phyloP scores from a whole-genome alignment of 106 monocot species.

The Platanthera zijinensis region DNA sequence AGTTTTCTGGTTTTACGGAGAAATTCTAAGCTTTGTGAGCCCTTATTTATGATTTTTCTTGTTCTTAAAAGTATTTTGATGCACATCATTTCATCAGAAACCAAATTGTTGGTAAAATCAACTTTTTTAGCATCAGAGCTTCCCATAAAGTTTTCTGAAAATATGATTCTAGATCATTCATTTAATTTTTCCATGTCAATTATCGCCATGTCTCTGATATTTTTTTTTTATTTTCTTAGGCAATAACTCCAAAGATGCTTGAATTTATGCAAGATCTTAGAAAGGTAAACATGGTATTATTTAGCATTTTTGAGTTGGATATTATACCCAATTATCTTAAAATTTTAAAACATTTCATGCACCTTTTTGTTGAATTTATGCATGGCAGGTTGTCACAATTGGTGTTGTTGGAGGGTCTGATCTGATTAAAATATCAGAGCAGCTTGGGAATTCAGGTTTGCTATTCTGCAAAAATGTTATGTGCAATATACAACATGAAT shows the following conservation, averaged over 20 bases:
- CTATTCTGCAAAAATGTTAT: background rate
- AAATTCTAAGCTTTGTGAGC: too few relatives aligned
- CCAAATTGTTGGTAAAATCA: too few relatives aligned
- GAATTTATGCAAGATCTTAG: conserved; percentile 66
- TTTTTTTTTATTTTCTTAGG: conserved; percentile 23
- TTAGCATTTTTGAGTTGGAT: background rate
- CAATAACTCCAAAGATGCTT: conserved; percentile 55
- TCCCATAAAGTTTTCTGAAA: background rate
- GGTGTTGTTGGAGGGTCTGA: conserved; percentile 96
- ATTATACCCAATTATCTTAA: background rate
- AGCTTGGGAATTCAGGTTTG: conserved; percentile 74
- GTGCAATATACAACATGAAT: too few relatives aligned
- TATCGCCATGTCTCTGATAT: background rate
- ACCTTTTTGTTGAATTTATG: background rate
- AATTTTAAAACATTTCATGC: background rate
- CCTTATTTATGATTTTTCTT: background rate
- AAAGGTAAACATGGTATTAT: conserved; percentile 32
- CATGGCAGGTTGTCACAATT: conserved; percentile 65
- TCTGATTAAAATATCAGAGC: conserved; percentile 85
- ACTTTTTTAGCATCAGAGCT: too few relatives aligned
- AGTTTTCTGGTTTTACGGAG: background rate
- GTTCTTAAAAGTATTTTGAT: too few relatives aligned
- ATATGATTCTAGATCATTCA: background rate
- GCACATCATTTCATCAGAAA: too few relatives aligned
- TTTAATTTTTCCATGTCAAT: background rate